Evolutionary conservation across 805 yeast species (phyloP).

Genomic region (Pichia sporocuriosa): DNA sequence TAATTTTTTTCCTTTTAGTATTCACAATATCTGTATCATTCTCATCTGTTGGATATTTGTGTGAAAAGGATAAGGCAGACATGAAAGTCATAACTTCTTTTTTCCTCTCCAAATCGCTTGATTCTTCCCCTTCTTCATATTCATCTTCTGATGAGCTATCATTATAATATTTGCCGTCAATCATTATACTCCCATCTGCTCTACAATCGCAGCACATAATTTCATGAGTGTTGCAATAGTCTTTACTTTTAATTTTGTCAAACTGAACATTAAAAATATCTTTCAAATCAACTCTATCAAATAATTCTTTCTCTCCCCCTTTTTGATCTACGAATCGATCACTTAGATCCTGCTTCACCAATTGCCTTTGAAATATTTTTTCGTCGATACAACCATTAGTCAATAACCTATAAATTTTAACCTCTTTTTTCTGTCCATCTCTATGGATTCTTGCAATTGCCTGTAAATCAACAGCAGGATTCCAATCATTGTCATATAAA

Average conservation of each 20-base stretch:
- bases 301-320: conserved; percentile 49
- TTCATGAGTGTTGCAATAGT: conserved; percentile 67
- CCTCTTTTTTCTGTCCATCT: conserved; percentile 81
- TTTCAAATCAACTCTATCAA: conserved; percentile 59
- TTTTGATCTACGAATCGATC: conserved; percentile 53
- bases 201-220: conserved; percentile 57
- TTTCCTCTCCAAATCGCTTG: conserved; percentile 10
- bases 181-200: conserved; percentile 41
- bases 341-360: conserved; percentile 75
- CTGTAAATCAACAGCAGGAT: conserved; percentile 86
- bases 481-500: conserved; percentile 94
- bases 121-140: conserved; percentile 13
- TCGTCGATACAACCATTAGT: conserved; percentile 92
- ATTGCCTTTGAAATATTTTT: conserved; percentile 85
- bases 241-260: conserved; percentile 1
- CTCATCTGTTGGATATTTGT: conserved; percentile 20
- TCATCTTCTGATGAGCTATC: conserved; percentile 4
- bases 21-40: conserved; percentile 26
- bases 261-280: conserved; percentile 59
- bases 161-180: conserved; percentile 10
- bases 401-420: conserved; percentile 72
- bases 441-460: conserved; percentile 95
- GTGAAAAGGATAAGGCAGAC: conserved; percentile 46
- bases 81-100: conserved; percentile 38
- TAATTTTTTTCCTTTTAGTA: conserved; percentile 30